phyloP scores from a whole-genome alignment of 1,139 yeast genomes.

The Kurtzmaniella quercitrusa region DNA sequence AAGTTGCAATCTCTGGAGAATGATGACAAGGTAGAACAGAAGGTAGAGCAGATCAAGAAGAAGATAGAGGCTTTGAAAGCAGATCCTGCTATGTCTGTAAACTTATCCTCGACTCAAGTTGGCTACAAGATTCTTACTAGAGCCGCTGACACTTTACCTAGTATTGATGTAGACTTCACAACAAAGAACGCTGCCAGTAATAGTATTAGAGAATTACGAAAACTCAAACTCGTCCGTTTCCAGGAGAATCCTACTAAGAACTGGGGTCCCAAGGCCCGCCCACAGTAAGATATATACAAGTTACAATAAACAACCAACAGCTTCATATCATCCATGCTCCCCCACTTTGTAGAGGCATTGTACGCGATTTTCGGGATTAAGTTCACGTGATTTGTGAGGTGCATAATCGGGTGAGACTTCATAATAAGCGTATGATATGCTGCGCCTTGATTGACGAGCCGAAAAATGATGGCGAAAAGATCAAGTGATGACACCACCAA shows the following conservation, averaged over 20 bases:
- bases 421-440: too few relatives aligned
- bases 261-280: constrained; percentile 95
- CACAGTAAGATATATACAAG: constrained; percentile 18
- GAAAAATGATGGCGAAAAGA: neutral
- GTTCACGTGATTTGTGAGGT: too few relatives aligned
- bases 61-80: constrained; percentile 23
- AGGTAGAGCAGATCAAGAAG: constrained; percentile 17
- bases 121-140: constrained; percentile 60
- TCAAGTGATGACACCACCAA: neutral
- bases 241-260: constrained; percentile 90
- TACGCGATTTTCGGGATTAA: too few relatives aligned
- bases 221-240: constrained; percentile 75
- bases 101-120: constrained; percentile 39
- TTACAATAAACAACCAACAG: too few relatives aligned
- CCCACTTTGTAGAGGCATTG: too few relatives aligned
- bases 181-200: constrained; percentile 51
- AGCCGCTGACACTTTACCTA: constrained; percentile 19
- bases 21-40: constrained; percentile 36
- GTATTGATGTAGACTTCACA: constrained; percentile 41
- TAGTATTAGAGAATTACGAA: constrained; percentile 56
- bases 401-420: too few relatives aligned
- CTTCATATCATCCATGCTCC: too few relatives aligned
- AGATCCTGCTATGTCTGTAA: constrained; percentile 29
- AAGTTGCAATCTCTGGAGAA: constrained; percentile 27
- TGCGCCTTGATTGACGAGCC: neutral